Evolutionary conservation across 441 rosid species (phyloP), one percentile per base, ranked within the genome.

Genomic region (Croton laevigatus): DNA sequence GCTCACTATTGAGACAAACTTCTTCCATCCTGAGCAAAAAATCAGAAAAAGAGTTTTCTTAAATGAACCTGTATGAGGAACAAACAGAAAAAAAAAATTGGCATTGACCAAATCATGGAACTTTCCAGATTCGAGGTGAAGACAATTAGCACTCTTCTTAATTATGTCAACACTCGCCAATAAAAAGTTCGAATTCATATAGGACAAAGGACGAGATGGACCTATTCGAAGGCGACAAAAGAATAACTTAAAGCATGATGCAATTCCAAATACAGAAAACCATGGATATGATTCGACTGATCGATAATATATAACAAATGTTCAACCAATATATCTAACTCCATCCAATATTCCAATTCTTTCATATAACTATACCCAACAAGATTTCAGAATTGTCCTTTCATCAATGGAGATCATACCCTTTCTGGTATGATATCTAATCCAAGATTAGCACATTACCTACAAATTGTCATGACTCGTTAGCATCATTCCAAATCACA

Each of bases 1-100:
- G 89, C 76, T 80, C 86, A 23, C 78, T 81, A 37, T 85, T 81
- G 75, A 83, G 87, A 74, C 83, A 84, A 81, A 83, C 87, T 79
- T 85, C 87, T 75, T 83, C 87, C 89, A 83, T 85, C 83, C 83
- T 80, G 79, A 75, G 45, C 2, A 32, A 52, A 22, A 37, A 59
- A 63, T 55, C 19, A 51, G 36, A 62, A 60, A 36, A 57, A 52
- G 51, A 71, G 53, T n/a, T 9, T 8, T 8, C 8, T 23, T 17
- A 12, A 52, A 37, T n/a, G 11, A 42, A 32, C 14, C 17, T 27
- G 27, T 12, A 42, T 9, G 20, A 14, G 36, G 37, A 66, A 3
- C 1, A 14, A 5, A 6, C n/a, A 49, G 6, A 14, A 16, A 62
- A 46, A 27, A 19, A 42, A 23, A 60, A n/a, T n/a, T 38, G 36